phyloP scores from a whole-genome alignment of 2,329 filamentous ascomycete species.

The Alternaria conjuncta region DNA sequence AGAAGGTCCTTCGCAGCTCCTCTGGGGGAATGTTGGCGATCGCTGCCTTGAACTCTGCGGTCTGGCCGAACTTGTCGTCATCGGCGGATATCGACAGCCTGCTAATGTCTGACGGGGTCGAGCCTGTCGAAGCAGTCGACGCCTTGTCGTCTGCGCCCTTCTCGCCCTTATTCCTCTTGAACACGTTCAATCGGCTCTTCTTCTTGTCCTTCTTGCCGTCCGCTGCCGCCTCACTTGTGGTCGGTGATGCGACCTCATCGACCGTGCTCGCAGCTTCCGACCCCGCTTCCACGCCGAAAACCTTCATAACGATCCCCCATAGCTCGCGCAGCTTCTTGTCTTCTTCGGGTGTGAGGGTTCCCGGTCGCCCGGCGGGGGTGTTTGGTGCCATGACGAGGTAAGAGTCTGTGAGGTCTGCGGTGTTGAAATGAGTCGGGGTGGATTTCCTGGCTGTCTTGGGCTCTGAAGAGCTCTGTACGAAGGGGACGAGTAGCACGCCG shows the following conservation, averaged over 20 bases:
- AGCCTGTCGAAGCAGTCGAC: conserved; percentile 28
- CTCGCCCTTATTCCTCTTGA: conserved; percentile 64
- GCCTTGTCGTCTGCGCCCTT: conserved; percentile 49
- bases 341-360: conserved; percentile 87
- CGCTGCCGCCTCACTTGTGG: conserved; percentile 17
- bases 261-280: conserved; percentile 33
- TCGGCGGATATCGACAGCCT: conserved; percentile 42
- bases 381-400: conserved; percentile 50
- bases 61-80: conserved; percentile 93
- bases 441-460: conserved; percentile 11
- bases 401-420: conserved; percentile 34
- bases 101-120: conserved; percentile 39
- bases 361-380: conserved; percentile 73
- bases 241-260: conserved; percentile 18
- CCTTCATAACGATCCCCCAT: conserved; percentile 77
- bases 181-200: conserved; percentile 75
- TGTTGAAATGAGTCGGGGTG: conserved; percentile 24
- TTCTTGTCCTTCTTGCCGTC: conserved; percentile 66
- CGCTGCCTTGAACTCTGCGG: conserved; percentile 83
- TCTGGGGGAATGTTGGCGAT: conserved; percentile 79
- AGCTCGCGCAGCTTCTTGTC: conserved; percentile 87
- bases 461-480: conserved; percentile 17
- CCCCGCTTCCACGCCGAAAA: conserved; percentile 64
- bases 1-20: conserved; percentile 79
- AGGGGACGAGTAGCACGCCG: conserved; percentile 38